Evolutionary conservation across 257 asterid genomes (phyloP).

Genomic region (Asclepias syriaca): DNA sequence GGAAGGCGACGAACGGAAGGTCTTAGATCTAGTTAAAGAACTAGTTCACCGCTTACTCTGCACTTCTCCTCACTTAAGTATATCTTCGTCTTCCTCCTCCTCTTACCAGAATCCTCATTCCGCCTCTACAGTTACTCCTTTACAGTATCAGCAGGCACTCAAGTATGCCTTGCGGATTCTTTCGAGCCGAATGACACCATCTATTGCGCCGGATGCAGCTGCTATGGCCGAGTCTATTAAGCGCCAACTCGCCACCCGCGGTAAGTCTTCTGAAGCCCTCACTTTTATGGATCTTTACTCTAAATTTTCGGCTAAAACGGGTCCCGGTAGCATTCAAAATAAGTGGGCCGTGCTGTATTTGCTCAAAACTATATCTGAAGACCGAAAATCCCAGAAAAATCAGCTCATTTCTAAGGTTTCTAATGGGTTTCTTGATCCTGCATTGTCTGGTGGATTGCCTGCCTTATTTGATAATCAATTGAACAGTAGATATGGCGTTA

Average conservation of each 20-base stretch:
- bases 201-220: conserved; percentile 60
- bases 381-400: conserved; percentile 42
- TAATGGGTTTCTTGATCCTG: conserved; percentile 53
- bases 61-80: conserved; percentile 19
- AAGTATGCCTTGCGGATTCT: conserved; percentile 82
- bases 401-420: conserved; percentile 32
- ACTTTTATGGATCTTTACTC: conserved; percentile 74
- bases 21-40: conserved; percentile 84
- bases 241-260: conserved; percentile 81
- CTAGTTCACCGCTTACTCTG: conserved; percentile 72
- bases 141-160: conserved; percentile 59
- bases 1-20: conserved; percentile 58
- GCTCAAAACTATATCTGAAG: conserved; percentile 86
- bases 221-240: conserved; percentile 92
- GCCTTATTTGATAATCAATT: conserved; percentile 37
- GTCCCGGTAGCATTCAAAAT: conserved; percentile 71
- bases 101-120: conserved; percentile 41
- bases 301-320: conserved; percentile 57
- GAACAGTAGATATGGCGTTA: conserved; percentile 18
- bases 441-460: conserved; percentile 69
- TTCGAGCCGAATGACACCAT: conserved; percentile 84
- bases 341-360: conserved; percentile 93
- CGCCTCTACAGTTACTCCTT: conserved; percentile 26
- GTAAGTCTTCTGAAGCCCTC: conserved; percentile 95
- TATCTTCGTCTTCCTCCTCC: conserved; percentile 7